Evolutionary conservation across 1,139 yeast species (phyloP).

Genomic region (Taiozyma onychis): DNA sequence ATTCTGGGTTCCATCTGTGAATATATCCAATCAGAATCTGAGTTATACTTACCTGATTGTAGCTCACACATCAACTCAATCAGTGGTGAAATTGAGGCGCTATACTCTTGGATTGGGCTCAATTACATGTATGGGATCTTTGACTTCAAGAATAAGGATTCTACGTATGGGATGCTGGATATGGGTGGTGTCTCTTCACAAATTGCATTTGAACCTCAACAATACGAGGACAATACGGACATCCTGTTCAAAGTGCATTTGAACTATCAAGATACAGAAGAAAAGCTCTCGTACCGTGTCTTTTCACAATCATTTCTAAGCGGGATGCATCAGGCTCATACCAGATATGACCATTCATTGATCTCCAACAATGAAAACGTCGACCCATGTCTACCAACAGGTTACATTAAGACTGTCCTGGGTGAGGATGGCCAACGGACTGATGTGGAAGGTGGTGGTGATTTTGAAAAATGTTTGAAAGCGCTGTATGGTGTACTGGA

Average conservation of each 20-base stretch:
- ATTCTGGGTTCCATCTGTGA: conserved; percentile 51
- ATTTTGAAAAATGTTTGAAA: conserved; percentile 49
- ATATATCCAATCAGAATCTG: conserved; percentile 46
- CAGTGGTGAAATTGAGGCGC: conserved; percentile 74
- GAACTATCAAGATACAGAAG: conserved; percentile 29
- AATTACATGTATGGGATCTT: conserved; percentile 63
- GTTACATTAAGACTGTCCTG: conserved; percentile 20
- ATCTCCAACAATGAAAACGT: conserved; percentile 24
- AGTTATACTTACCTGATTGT: conserved; percentile 55
- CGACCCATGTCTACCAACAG: conserved; percentile 64
- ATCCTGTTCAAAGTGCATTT: conserved; percentile 49
- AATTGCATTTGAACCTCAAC: conserved; percentile 68
- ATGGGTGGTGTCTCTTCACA: conserved; percentile 93
- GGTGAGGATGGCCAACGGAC: conserved; percentile 20
- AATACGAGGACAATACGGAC: conserved; percentile 47
- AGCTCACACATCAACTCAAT: conserved; percentile 58
- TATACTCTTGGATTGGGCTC: conserved; percentile 77
- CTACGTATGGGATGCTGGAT: conserved; percentile 70
- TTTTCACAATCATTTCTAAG: conserved; percentile 75
- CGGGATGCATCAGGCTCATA: conserved; percentile 69
- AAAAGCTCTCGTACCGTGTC: conserved; percentile 40
- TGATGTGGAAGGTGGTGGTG: conserved; percentile 53
- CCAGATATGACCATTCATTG: conserved; percentile 39
- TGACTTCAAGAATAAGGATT: conserved; percentile 34
- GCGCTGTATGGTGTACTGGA: conserved; percentile 49